Base-by-base conservation (phyloP, 331 rosid genomes). In the Pyrus hybrid region DNA sequence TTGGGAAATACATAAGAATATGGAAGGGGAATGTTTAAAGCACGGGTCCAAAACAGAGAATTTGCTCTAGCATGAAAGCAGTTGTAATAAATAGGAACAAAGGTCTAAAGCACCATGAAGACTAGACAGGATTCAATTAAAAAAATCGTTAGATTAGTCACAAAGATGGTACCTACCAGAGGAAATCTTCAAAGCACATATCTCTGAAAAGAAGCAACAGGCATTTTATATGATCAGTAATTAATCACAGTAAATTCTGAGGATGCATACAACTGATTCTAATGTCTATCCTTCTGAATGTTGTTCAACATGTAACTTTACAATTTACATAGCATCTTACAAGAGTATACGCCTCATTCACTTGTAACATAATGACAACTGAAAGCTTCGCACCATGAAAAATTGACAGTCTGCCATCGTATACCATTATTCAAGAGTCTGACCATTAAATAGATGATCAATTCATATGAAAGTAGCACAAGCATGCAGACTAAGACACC, bases 41-140 rank as follows among this genome's bases (percentile, higher is more conserved):
- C 99, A 54, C 91, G 93, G 80, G 91, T 86, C 99, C 99, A 94
- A 80, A 90, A 94, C 54, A 94, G 83, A 78, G 97, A 94, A 86
- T 92, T 94, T 21, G 96, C 99, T 97, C 99, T 92, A 79, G 84
- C 71, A 83, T 49, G 74, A 77, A 73, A 62, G 81, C 72, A 78
- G 60, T 75, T 69, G 63, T 76, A 74, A 63, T 41, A 47, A 61
- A 78, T 78, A 51, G 77, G 72, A 76, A 76, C 77, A 63, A 81
- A 79, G 63, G 80, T 35, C 57, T 62, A 70, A 71, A 58, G 60
- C 25, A 67, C 72, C 51, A 30, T 8, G 28, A 68, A 63, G 47
- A 65, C 45, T n/a, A n/a, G 61, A 84, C 57, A 30, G 66, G 47
- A 60, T 25, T 62, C 60, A 11, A 20, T 8, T 23, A 53, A 35